These are phyloP conservation scores for Scheffersomyces amazonensis DNA, from an alignment of 805 yeast genomes.

Conservation along the genomic window DNA sequence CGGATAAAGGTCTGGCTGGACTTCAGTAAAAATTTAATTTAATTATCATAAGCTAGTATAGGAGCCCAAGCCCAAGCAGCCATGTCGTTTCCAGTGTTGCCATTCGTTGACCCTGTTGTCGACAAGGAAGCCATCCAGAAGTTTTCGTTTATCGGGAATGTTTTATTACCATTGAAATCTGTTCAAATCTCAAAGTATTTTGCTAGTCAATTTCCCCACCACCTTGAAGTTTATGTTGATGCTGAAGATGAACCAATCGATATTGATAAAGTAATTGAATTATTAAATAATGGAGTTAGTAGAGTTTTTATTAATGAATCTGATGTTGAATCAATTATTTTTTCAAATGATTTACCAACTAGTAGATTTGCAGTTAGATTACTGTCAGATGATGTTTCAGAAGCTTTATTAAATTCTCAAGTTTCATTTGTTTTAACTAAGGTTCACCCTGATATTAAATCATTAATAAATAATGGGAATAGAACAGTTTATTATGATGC, in stretches of 20 bases:
- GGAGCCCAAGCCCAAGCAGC: too few species aligned
- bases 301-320: slow-evolving; percentile 38
- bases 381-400: slow-evolving; percentile 9
- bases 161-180: slow-evolving; percentile 25
- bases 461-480: slow-evolving; percentile 22
- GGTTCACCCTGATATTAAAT: slow-evolving; percentile 13
- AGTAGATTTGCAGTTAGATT: slow-evolving; percentile 38
- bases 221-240: slow-evolving; percentile 29
- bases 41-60: too few species aligned
- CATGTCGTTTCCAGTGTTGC: slow-evolving; percentile 41
- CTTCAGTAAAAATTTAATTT: too few species aligned
- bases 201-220: slow-evolving; percentile 26
- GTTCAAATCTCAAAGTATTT: slow-evolving; percentile 29
- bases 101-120: slow-evolving; percentile 21
- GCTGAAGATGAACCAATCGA: slow-evolving; percentile 21
- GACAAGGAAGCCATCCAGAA: slow-evolving; percentile 14
- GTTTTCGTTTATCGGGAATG: slow-evolving; percentile 32
- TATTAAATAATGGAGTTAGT: slow-evolving; percentile 61
- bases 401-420: slow-evolving; percentile 9
- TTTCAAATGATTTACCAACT: slow-evolving; percentile 50
- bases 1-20: too few species aligned
- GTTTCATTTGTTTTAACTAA: slow-evolving; percentile 21
- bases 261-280: slow-evolving; percentile 44
- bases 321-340: slow-evolving; percentile 27
- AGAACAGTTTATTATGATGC: slow-evolving; percentile 22